Conservation (phyloP, 176 grass and related monocot genomes). For the Zizania latifolia region DNA sequence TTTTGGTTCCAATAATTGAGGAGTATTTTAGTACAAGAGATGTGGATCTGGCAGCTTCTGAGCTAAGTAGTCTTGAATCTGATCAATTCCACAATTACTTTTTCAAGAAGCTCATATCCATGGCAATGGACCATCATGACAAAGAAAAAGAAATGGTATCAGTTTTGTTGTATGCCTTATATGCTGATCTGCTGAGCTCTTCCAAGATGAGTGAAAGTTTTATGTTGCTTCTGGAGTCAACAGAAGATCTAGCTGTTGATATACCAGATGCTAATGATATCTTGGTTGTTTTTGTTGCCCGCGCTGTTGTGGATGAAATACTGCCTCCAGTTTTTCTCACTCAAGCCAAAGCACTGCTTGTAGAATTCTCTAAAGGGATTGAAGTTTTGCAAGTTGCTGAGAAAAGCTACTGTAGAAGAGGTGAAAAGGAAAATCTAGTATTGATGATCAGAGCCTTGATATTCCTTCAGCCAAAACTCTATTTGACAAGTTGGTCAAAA, state of each 20-base stretch:
- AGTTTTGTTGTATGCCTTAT: constrained; percentile 60
- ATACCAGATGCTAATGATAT: constrained; percentile 66
- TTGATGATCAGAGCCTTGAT: constrained; percentile 74
- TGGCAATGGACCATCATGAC: constrained; percentile 74
- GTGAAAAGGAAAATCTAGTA: constrained; percentile 57
- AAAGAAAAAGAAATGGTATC: constrained; percentile 89
- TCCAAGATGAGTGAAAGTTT: constrained; percentile 62
- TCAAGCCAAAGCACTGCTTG: constrained; percentile 47
- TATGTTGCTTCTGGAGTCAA: constrained; percentile 57
- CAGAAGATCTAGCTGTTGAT: constrained; percentile 62
- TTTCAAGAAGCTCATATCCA: constrained; percentile 72
- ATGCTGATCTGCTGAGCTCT: constrained; percentile 59
- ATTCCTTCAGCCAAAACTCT: constrained; percentile 55
- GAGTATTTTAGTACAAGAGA: too few species aligned
- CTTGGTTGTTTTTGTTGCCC: constrained; percentile 62
- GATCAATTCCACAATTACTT: constrained; percentile 62
- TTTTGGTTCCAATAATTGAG: too few species aligned
- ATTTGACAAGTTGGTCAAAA: constrained; percentile 54
- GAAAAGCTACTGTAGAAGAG: constrained; percentile 70
- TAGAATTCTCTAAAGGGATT: constrained; percentile 50
- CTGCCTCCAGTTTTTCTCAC: constrained; percentile 60
- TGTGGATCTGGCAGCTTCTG: constrained; percentile 54
- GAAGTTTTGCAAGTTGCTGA: constrained; percentile 53
- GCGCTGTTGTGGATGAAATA: too few species aligned
- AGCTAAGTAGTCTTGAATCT: constrained; percentile 49